Evolutionary conservation across 1,284 basidiomycete genomes (phyloP).

Genomic region (Neonothopanus nambi): DNA sequence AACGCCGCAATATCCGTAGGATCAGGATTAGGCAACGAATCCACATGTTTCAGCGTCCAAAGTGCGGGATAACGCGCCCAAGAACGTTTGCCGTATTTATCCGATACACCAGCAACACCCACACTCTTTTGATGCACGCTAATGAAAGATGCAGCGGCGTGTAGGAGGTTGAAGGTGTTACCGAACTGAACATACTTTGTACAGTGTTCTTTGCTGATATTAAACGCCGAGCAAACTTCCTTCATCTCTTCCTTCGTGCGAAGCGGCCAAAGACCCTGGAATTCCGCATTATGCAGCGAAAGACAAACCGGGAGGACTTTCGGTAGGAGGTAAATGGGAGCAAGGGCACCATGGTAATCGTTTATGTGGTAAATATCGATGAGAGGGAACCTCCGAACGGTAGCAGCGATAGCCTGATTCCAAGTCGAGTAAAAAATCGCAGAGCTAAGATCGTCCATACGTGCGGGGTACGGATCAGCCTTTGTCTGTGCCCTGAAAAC

Average conservation of each 20-base stretch:
- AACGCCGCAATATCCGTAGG: slow-evolving; percentile 91
- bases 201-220: slow-evolving; percentile 92
- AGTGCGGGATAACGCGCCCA: slow-evolving; percentile 94
- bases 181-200: slow-evolving; percentile 96
- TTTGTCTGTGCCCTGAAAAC: slow-evolving; percentile 96
- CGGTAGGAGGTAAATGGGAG: slow-evolving; percentile 86
- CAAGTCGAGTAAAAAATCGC: slow-evolving; percentile 97
- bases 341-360: slow-evolving; percentile 91
- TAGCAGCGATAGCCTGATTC: slow-evolving; percentile 93
- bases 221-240: slow-evolving; percentile 95
- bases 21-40: slow-evolving; percentile 91
- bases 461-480: slow-evolving; percentile 89
- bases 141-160: slow-evolving; percentile 90
- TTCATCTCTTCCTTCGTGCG: slow-evolving; percentile 97
- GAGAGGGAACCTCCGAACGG: slow-evolving; percentile 79
- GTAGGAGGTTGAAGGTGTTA: slow-evolving; percentile 93
- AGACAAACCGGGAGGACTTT: slow-evolving; percentile 87
- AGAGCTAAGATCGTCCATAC: slow-evolving; percentile 94
- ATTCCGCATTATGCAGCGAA: slow-evolving; percentile 95
- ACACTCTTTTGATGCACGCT: slow-evolving; percentile 89
- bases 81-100: slow-evolving; percentile 93
- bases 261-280: slow-evolving; percentile 93
- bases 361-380: slow-evolving; percentile 90
- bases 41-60: slow-evolving; percentile 93
- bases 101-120: slow-evolving; percentile 92